Evolutionary conservation across 768 basidiomycete species (phyloP).

Genomic region (Hypholoma fasciculare): DNA sequence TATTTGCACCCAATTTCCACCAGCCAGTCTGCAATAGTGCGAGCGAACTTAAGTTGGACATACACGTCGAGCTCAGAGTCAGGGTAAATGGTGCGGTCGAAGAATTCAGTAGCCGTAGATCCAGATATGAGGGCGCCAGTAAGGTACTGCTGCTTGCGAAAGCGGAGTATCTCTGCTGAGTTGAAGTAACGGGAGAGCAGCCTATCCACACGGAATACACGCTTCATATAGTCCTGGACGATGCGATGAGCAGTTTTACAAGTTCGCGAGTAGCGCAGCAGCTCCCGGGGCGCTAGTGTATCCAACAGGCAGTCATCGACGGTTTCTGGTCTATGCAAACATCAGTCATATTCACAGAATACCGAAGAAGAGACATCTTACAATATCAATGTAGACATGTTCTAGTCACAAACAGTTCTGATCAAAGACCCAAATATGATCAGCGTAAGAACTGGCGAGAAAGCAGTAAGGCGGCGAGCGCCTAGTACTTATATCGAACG

Average conservation of each 20-base stretch:
- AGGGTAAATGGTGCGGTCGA: neutral
- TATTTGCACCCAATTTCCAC: neutral
- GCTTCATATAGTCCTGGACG: neutral
- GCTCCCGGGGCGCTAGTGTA: neutral
- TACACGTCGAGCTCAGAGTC: conserved; percentile 3
- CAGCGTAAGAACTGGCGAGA: no score
- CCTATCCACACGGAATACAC: neutral
- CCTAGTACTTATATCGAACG: no score
- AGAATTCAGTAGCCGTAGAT: neutral
- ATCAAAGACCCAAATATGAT: no score
- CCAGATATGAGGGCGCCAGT: conserved; percentile 4
- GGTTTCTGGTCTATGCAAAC: no score
- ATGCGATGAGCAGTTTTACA: neutral
- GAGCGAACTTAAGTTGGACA: neutral
- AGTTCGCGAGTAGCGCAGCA: neutral
- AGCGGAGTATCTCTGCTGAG: neutral
- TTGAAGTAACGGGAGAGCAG: neutral
- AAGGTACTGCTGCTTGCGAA: neutral
- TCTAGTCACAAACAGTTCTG: no score
- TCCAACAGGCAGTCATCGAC: neutral
- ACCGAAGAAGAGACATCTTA: no score
- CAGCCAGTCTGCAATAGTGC: neutral
- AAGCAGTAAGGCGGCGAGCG: no score
- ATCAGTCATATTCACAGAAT: no score
- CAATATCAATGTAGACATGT: no score